Percentiles rank a stretch among this genome's conserved stretches.
phyloP scores from a whole-genome alignment of 2,329 filamentous ascomycete species.

The Aphanoascus verrucosus region DNA sequence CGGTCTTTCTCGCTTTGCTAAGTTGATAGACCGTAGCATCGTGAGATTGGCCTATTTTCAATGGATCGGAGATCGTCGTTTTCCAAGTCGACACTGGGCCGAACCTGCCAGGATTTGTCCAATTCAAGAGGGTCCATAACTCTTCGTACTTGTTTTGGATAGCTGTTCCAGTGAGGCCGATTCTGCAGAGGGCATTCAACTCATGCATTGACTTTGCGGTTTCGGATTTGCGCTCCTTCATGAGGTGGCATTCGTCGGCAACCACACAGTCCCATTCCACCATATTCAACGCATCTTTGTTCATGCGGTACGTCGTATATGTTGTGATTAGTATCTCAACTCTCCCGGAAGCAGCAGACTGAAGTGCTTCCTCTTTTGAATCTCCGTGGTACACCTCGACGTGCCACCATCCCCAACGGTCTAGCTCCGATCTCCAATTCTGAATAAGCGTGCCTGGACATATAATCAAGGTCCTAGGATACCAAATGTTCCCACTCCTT shows the following conservation, averaged over 20 bases:
- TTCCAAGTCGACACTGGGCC: conserved; percentile 66
- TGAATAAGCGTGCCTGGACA: conserved; percentile 80
- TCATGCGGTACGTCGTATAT: conserved; percentile 74
- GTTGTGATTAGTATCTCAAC: conserved; percentile 91
- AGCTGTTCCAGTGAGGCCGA: conserved; percentile 87
- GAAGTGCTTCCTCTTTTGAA: conserved; percentile 57
- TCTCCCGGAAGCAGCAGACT: conserved; percentile 62
- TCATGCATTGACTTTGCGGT: conserved; percentile 80
- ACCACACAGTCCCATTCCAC: conserved; percentile 89
- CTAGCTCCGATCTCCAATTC: conserved; percentile 82
- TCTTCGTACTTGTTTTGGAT: conserved; percentile 98
- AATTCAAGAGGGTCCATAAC: conserved; percentile 90
- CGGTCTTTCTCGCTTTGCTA: conserved; percentile 67
- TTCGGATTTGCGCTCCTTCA: conserved; percentile 70
- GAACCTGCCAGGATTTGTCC: conserved; percentile 75
- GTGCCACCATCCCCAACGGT: conserved; percentile 94
- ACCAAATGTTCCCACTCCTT: conserved; percentile 53
- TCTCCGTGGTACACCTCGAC: conserved; percentile 71
- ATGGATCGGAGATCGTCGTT: conserved; percentile 61
- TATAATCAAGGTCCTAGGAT: conserved; percentile 71
- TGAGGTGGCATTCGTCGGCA: conserved; percentile 82
- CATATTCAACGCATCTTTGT: conserved; percentile 66
- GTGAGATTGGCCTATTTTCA: conserved; percentile 83
- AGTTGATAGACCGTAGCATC: conserved; percentile 78
- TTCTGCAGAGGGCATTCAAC: conserved; percentile 80